phyloP scores from a whole-genome alignment of 202 grass and related monocot genomes.

The Brachypodium distachyon region DNA sequence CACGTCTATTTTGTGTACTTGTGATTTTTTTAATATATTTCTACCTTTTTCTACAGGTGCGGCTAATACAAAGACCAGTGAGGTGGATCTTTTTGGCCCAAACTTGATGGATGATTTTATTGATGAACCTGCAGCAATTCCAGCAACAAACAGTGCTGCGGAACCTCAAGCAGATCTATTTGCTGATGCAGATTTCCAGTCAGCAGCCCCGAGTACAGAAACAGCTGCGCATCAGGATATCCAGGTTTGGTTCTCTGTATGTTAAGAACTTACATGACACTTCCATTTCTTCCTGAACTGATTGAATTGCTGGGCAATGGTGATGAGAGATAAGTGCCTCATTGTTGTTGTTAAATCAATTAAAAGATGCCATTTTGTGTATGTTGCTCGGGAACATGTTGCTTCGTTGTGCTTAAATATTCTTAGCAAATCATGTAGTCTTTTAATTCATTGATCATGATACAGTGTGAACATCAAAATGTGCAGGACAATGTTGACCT shows the following conservation, averaged over 20 bases:
- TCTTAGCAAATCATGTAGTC: not conserved
- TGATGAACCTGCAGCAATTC: conserved; percentile 33
- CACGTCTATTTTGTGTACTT: not conserved
- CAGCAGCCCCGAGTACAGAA: conserved; percentile 40
- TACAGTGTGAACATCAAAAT: conserved; percentile 11
- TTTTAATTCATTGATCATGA: conserved; percentile 12
- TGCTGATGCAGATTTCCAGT: conserved; percentile 89
- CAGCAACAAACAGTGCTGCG: conserved; percentile 15
- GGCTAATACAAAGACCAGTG: conserved; percentile 35
- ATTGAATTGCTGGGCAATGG: not conserved
- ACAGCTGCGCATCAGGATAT: conserved; percentile 22
- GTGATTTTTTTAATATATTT: not conserved
- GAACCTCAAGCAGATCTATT: conserved; percentile 65
- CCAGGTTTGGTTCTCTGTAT: conserved; percentile 48
- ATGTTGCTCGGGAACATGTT: not conserved
- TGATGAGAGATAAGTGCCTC: not conserved
- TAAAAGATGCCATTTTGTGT: not conserved
- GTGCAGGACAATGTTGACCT: conserved; percentile 50
- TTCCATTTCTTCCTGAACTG: not conserved
- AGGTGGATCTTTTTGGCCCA: conserved; percentile 79
- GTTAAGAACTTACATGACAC: not conserved
- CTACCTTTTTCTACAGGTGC: conserved; percentile 30
- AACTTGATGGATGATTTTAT: conserved; percentile 77
- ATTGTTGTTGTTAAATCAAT: not conserved
- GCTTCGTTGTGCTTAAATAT: not conserved